A percentile compares a stretch with the other conserved stretches of the same genome.
Evolutionary conservation across 441 rosid species (phyloP).

Genomic region (Eutrema salsugineum): DNA sequence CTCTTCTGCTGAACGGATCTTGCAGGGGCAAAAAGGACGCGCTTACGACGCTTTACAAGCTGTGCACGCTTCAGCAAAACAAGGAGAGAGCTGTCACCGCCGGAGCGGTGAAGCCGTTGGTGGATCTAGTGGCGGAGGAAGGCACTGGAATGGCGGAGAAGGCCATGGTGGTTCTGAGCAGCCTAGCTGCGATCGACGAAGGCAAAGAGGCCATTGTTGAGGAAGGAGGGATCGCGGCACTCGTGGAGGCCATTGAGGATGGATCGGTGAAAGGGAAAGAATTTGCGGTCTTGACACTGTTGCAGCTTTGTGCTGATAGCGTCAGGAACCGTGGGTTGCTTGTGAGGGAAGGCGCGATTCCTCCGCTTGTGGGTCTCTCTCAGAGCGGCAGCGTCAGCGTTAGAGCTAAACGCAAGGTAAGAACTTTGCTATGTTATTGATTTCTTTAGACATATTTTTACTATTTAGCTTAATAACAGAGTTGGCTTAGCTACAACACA

Average conservation of each 20-base stretch:
- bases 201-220: constrained; percentile 81
- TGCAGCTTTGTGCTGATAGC: constrained; percentile 72
- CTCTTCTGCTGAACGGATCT: constrained; percentile 69
- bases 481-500: background rate
- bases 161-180: constrained; percentile 86
- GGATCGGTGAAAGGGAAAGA: constrained; percentile 82
- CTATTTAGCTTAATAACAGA: background rate
- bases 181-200: constrained; percentile 64
- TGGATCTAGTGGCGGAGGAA: constrained; percentile 66
- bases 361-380: constrained; percentile 87
- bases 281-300: constrained; percentile 67
- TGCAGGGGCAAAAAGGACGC: constrained; percentile 82
- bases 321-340: constrained; percentile 78
- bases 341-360: constrained; percentile 91
- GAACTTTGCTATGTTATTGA: background rate
- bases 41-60: constrained; percentile 79
- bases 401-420: constrained; percentile 78
- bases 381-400: constrained; percentile 61
- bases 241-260: constrained; percentile 91
- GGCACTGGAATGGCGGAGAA: constrained; percentile 87
- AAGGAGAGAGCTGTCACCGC: constrained; percentile 85
- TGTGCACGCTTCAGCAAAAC: constrained; percentile 68
- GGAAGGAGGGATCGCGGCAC: constrained; percentile 80
- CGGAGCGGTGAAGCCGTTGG: constrained; percentile 84
- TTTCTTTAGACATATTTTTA: background rate